Percentiles rank a stretch among this genome's conserved stretches.
Evolutionary conservation across 768 basidiomycete genomes (phyloP).

Genomic region (Amanita pseudoporphyria): DNA sequence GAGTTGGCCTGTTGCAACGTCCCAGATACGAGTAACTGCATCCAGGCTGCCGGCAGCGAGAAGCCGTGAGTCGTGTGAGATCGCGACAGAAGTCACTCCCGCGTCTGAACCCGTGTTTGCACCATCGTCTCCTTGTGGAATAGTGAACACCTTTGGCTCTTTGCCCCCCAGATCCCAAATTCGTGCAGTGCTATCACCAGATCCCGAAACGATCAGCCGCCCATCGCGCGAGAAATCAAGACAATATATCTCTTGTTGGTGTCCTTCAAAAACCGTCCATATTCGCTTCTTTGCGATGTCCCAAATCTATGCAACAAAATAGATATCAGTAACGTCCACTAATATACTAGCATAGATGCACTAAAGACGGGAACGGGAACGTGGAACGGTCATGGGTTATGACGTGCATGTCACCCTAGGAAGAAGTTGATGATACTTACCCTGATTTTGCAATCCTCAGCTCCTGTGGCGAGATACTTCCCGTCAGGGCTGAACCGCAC

Average conservation of each 20-base stretch:
- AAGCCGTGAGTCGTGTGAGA: conserved; percentile 60
- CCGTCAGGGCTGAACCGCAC: conserved; percentile 94
- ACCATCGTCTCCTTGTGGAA: conserved; percentile 39
- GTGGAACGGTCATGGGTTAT: background rate
- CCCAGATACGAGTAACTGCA: conserved; percentile 70
- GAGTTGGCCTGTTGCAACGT: conserved; percentile 49
- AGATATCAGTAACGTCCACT: background rate
- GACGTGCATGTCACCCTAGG: background rate
- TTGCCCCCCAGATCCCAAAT: conserved; percentile 28
- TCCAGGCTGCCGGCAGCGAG: conserved; percentile 61
- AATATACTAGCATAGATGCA: too few species aligned
- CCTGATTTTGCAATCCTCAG: conserved; percentile 88
- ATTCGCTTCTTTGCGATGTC: conserved; percentile 73
- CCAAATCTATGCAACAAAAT: conserved; percentile 56
- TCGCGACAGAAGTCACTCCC: conserved; percentile 66
- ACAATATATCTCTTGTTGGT: conserved; percentile 88
- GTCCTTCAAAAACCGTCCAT: conserved; percentile 68
- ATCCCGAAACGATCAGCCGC: conserved; percentile 69
- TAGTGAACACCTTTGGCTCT: conserved; percentile 23
- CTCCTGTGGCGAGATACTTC: conserved; percentile 87
- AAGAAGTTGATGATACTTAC: conserved; percentile 31
- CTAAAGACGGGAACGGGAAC: too few species aligned
- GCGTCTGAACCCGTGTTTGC: conserved; percentile 26
- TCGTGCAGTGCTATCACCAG: conserved; percentile 43
- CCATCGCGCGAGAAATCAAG: conserved; percentile 81